Evolutionary conservation across 1,284 basidiomycete species (phyloP).

Genomic region (Boletus holoroseus): DNA sequence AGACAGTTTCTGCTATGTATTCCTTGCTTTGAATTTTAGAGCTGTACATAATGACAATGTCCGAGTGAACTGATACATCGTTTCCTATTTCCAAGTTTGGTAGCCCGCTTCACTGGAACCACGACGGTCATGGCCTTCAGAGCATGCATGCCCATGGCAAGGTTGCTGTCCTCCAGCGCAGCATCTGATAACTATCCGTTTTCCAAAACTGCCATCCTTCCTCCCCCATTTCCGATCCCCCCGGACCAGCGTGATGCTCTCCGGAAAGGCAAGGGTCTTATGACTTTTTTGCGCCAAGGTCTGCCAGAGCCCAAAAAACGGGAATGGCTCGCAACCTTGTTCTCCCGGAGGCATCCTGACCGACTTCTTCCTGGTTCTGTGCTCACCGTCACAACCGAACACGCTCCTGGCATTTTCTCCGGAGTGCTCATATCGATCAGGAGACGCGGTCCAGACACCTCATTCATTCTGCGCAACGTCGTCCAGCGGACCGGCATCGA

Average conservation of each 20-base stretch:
- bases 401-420: conserved; percentile 73
- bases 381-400: conserved; percentile 66
- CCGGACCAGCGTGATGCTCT: conserved; percentile 41
- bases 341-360: conserved; percentile 62
- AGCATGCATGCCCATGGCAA: conserved; percentile 15
- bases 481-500: conserved; percentile 86
- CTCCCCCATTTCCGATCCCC: conserved; percentile 41
- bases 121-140: conserved; percentile 12
- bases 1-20: conserved; percentile 30
- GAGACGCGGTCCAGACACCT: conserved; percentile 76
- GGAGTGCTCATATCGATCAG: conserved; percentile 81
- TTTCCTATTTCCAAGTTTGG: conserved; percentile 19
- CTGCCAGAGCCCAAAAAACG: conserved; percentile 66
- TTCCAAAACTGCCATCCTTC: conserved; percentile 61
- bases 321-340: conserved; percentile 59
- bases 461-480: conserved; percentile 80
- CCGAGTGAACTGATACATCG: background rate
- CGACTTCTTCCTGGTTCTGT: conserved; percentile 77
- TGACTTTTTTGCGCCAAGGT: conserved; percentile 65
- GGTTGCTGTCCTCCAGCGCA: conserved; percentile 24
- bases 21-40: conserved; percentile 27
- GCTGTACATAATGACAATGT: conserved; percentile 25
- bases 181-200: conserved; percentile 58
- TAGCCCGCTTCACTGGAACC: background rate
- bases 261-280: conserved; percentile 69